Percentiles rank a stretch among this genome's conserved stretches.
Evolutionary conservation across 441 rosid genomes (phyloP).

Genomic region (Codiaeum variegatum): DNA sequence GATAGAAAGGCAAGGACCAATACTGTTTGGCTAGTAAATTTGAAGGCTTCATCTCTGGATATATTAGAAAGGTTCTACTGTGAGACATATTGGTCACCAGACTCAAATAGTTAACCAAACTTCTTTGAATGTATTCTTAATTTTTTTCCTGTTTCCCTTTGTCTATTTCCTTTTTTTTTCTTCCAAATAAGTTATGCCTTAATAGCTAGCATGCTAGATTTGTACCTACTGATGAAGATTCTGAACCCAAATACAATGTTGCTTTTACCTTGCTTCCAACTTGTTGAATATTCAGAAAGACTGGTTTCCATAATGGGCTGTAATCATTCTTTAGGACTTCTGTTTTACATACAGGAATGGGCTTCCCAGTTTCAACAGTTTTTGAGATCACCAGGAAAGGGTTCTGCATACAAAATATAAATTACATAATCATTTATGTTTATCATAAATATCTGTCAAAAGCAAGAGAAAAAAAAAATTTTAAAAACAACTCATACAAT

Average conservation of each 20-base stretch:
- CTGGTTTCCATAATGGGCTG: conserved; percentile 71
- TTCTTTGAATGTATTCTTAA: background rate
- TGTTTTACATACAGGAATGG: conserved; percentile 79
- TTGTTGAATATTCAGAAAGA: conserved; percentile 78
- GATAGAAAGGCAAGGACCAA: conserved; percentile 2
- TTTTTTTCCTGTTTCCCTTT: background rate
- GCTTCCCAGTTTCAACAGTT: conserved; percentile 54
- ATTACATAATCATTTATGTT: conserved; percentile 18
- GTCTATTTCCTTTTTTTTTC: background rate
- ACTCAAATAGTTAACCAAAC: background rate
- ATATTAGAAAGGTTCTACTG: background rate
- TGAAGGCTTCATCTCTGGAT: background rate
- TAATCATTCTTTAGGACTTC: conserved; percentile 78
- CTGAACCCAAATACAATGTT: conserved; percentile 6
- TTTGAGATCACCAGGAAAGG: conserved; percentile 83
- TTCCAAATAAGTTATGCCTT: background rate
- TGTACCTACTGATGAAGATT: conserved; percentile 9
- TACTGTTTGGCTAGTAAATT: background rate
- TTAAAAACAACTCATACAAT: conserved; percentile 56
- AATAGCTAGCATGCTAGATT: conserved; percentile 6
- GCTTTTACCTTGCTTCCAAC: conserved; percentile 79
- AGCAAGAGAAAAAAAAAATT: conserved; percentile 12
- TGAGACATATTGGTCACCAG: background rate
- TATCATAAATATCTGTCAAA: conserved; percentile 10
- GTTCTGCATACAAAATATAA: conserved; percentile 47